Conservation (phyloP, 495 filamentous ascomycete genomes). For the Tuber microsphaerosporum region DNA sequence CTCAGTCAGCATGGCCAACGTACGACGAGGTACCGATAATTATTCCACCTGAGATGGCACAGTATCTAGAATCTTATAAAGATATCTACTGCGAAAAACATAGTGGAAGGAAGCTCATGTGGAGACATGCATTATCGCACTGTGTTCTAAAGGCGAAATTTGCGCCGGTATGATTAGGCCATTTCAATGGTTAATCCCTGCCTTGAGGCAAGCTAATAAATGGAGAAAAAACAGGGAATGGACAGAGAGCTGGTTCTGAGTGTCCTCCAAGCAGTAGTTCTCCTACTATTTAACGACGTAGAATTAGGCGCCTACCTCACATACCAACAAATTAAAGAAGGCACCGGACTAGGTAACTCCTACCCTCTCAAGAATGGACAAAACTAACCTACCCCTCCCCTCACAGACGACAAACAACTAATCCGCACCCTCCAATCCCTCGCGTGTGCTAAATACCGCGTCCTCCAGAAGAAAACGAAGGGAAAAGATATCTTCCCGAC, state of each 20-base stretch:
- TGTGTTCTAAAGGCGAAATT: slow-evolving; percentile 75
- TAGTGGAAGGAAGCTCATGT: slow-evolving; percentile 71
- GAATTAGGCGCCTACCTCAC: slow-evolving; percentile 51
- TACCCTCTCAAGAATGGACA: not conserved
- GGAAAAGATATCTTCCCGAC: slow-evolving; percentile 66
- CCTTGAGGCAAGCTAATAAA: slow-evolving; percentile 2
- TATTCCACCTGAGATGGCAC: slow-evolving; percentile 64
- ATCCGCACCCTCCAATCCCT: slow-evolving; percentile 87
- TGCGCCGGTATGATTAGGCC: slow-evolving; percentile 44
- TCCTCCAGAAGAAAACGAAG: slow-evolving; percentile 80
- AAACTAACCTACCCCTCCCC: not conserved
- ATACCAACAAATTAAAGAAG: slow-evolving; percentile 61
- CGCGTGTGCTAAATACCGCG: slow-evolving; percentile 70
- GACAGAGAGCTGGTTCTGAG: slow-evolving; percentile 79
- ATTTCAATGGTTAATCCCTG: not conserved
- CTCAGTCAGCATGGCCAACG: slow-evolving; percentile 80
- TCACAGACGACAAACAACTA: slow-evolving; percentile 60
- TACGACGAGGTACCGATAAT: slow-evolving; percentile 74
- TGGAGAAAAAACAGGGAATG: slow-evolving; percentile 24
- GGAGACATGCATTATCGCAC: slow-evolving; percentile 88
- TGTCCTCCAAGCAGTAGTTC: slow-evolving; percentile 81
- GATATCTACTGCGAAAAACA: slow-evolving; percentile 78
- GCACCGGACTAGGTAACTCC: slow-evolving; percentile 61
- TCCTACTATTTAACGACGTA: slow-evolving; percentile 83
- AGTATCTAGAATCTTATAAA: slow-evolving; percentile 66